phyloP scores from a whole-genome alignment of 2,329 filamentous ascomycete species.

The Cytospora schulzeri region DNA sequence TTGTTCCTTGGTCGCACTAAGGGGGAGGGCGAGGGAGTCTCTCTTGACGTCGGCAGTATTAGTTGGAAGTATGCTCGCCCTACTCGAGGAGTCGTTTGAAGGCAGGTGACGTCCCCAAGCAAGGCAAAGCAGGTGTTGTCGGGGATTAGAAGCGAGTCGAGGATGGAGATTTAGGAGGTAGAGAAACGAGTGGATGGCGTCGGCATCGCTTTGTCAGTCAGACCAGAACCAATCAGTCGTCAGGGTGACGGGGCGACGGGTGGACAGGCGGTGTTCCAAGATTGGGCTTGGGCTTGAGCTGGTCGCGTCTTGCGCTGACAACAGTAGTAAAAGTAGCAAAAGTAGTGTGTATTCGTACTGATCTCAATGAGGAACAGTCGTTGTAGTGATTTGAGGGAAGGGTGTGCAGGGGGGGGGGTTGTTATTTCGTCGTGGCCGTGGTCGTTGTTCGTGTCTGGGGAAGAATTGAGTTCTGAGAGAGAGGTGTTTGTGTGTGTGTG shows the following conservation, averaged over 20 bases:
- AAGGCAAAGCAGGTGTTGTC: slow-evolving; percentile 9
- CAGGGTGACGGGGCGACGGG: not conserved
- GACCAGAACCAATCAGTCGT: slow-evolving; percentile 7
- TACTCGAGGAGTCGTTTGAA: slow-evolving; percentile 16
- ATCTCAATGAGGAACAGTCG: not conserved
- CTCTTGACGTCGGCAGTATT: not conserved
- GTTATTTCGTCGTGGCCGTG: not conserved
- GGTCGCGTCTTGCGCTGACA: slow-evolving; percentile 24
- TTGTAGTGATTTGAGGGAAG: not conserved
- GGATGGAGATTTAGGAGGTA: slow-evolving; percentile 23
- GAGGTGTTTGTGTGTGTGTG: too few relatives aligned
- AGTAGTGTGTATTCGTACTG: slow-evolving; percentile 7
- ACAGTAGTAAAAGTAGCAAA: not conserved
- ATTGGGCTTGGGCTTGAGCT: not conserved
- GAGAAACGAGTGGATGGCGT: slow-evolving; percentile 20
- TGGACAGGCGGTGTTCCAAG: not conserved
- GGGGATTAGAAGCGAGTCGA: slow-evolving; percentile 13
- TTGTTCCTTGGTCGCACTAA: not conserved
- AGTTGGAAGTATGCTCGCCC: slow-evolving; percentile 14
- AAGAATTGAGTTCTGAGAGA: slow-evolving; percentile 17
- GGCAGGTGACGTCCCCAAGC: slow-evolving; percentile 20
- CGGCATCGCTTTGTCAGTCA: slow-evolving; percentile 26
- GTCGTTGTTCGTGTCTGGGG: not conserved
- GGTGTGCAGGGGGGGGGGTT: not conserved
- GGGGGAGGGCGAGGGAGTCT: not conserved